Evolutionary conservation across 2,329 filamentous ascomycete genomes (phyloP).

Genomic region (Aureobasidium sp.): DNA sequence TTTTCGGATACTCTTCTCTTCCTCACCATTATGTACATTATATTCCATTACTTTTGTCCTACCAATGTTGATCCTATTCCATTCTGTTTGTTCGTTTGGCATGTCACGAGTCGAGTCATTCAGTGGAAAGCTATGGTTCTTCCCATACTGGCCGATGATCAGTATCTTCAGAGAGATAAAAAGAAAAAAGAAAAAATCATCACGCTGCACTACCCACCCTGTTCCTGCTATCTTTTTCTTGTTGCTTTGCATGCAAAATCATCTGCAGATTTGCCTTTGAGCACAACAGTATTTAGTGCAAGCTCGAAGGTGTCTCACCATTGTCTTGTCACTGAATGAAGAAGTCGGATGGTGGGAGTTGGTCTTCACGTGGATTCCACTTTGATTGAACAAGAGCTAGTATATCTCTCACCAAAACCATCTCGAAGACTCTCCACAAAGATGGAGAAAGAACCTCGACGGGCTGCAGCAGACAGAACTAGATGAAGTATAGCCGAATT

Average conservation of each 20-base stretch:
- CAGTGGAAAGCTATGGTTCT: too few relatives aligned
- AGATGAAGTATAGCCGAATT: too few relatives aligned
- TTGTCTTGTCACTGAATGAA: background rate
- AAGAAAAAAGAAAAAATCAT: background rate
- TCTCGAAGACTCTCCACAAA: too few relatives aligned
- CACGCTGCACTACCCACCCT: background rate
- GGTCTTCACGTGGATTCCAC: too few relatives aligned
- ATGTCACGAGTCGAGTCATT: background rate
- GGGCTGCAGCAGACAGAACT: too few relatives aligned
- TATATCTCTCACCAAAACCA: too few relatives aligned
- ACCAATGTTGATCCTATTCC: background rate
- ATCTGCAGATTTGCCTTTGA: background rate
- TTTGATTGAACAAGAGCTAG: too few relatives aligned
- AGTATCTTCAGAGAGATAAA: background rate
- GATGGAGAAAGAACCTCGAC: too few relatives aligned
- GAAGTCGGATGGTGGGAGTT: too few relatives aligned
- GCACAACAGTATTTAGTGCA: background rate
- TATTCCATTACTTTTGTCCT: background rate
- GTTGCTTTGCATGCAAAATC: background rate
- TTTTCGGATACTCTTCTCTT: background rate
- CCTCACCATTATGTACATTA: constrained; percentile 2
- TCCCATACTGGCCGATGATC: too few relatives aligned
- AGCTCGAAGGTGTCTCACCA: too few relatives aligned
- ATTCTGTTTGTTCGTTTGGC: background rate
- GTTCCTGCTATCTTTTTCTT: background rate